Evolutionary conservation across 2,329 filamentous ascomycete genomes (phyloP).

Genomic region (Pseudocercospora musae): DNA sequence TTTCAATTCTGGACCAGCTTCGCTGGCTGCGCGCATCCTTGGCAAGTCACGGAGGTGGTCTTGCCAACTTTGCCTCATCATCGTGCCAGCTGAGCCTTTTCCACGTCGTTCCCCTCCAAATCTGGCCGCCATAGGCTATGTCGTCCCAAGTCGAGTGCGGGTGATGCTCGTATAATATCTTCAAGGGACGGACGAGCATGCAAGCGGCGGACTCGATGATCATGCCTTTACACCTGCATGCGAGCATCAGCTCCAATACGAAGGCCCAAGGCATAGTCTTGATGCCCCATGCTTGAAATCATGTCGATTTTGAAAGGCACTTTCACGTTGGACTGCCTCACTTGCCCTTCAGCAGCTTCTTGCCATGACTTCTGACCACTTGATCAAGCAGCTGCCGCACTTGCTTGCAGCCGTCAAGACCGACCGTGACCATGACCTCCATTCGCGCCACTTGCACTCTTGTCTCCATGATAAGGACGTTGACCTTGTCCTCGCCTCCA

Average conservation of each 20-base stretch:
- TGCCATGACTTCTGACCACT: conserved; percentile 70
- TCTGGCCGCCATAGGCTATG: background rate
- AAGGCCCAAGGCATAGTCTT: background rate
- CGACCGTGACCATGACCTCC: conserved; percentile 90
- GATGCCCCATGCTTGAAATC: too few species aligned
- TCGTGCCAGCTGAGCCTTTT: background rate
- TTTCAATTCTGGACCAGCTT: background rate
- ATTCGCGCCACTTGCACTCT: conserved; percentile 76
- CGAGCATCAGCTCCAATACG: background rate
- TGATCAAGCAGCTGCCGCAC: conserved; percentile 76
- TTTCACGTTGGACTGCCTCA: too few species aligned
- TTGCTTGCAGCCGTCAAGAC: conserved; percentile 85
- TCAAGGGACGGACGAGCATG: background rate
- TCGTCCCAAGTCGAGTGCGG: background rate
- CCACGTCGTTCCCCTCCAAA: background rate
- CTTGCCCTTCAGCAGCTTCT: conserved; percentile 54
- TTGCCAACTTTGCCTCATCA: background rate
- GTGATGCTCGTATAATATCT: background rate
- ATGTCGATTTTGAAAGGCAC: too few species aligned
- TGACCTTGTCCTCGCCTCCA: conserved; percentile 61
- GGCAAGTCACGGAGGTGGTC: background rate
- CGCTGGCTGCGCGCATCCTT: background rate
- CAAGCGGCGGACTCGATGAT: background rate
- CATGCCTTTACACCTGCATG: background rate
- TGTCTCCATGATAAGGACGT: conserved; percentile 80